Conservation (phyloP, 345 rosid species). For the Lenwebbia sp. region DNA sequence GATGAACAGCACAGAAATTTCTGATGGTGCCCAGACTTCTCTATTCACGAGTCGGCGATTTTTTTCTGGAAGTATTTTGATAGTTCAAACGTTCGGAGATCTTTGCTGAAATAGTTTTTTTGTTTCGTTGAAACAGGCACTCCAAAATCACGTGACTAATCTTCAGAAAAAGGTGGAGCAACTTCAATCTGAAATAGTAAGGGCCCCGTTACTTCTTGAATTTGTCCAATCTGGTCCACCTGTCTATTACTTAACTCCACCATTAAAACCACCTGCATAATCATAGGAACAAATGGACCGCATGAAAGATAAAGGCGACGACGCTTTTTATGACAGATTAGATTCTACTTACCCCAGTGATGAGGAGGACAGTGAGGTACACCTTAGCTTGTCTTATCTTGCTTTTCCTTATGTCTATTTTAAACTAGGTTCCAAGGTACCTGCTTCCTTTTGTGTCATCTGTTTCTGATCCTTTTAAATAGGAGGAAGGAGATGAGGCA, state of each 20-base stretch:
- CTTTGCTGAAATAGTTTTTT: neutral
- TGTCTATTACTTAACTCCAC: neutral
- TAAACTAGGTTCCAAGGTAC: neutral
- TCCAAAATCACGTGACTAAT: conserved; percentile 41
- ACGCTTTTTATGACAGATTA: conserved; percentile 42
- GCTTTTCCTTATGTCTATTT: neutral
- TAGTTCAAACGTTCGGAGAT: neutral
- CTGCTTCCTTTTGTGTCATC: neutral
- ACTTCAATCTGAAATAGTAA: conserved; percentile 76
- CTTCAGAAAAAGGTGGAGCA: conserved; percentile 51
- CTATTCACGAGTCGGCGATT: neutral
- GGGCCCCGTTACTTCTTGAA: conserved; percentile 5
- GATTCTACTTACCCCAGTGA: conserved; percentile 59
- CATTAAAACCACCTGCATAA: neutral
- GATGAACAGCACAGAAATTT: neutral
- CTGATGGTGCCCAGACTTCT: neutral
- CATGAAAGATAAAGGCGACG: conserved; percentile 46
- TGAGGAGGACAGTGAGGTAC: conserved; percentile 46
- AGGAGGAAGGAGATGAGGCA: conserved; percentile 50
- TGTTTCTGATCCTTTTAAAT: neutral
- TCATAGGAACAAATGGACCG: conserved; percentile 57
- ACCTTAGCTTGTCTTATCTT: neutral
- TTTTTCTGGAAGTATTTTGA: neutral
- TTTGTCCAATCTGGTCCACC: neutral
- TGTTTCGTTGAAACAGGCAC: conserved; percentile 48